Base-by-base conservation (phyloP, 768 basidiomycete genomes). In the Suillus subaureus region DNA sequence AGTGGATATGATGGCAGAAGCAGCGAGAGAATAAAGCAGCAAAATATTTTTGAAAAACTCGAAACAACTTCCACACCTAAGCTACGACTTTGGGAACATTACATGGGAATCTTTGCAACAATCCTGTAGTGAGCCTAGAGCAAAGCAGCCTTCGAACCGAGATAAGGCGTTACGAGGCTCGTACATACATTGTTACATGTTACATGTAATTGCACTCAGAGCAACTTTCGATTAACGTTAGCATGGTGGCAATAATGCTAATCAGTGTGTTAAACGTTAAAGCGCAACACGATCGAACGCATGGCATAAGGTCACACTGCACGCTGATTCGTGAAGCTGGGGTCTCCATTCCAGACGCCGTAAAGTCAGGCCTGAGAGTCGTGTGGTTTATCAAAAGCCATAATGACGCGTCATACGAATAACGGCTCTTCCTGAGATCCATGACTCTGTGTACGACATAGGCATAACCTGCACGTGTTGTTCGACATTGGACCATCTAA, bases 81-180 rank as follows among this genome's bases (percentile, higher is more conserved):
- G n/a, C n/a, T 33, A 23, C n/a, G 33, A 56, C 54, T 55, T 55
- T 33, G 18, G 37, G 7, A 57, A 56, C 35, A 15, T 28, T 54
- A 54, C 52, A 60, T 60, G 40, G 28, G 58, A 60, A 40, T 21
- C 57, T 58, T 58, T 58, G 56, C 37, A 57, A 58, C 56, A 58
- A 57, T 28, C 23, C 13, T 47, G 11, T 12, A 47, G 23, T 16
- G 33, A 33, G 33, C 33, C 23, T 26, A 49, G 26, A 51, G 26
- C 39, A 58, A 58, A 28, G 39, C 57, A 11, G 9, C 18, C 57
- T 9, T 58, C 23, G 23, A 58, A 40, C 37, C 8, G 9, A 58
- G 15, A 60, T 60, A 42, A 6, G 23, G 18, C 16, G 16, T 26
- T 58, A 39, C 37, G 15, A 57, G 18, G 21, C 33, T 35, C 31